Base-by-base conservation (phyloP, 192 early-diverging fungal genomes). In the Coemansia sp. region DNA sequence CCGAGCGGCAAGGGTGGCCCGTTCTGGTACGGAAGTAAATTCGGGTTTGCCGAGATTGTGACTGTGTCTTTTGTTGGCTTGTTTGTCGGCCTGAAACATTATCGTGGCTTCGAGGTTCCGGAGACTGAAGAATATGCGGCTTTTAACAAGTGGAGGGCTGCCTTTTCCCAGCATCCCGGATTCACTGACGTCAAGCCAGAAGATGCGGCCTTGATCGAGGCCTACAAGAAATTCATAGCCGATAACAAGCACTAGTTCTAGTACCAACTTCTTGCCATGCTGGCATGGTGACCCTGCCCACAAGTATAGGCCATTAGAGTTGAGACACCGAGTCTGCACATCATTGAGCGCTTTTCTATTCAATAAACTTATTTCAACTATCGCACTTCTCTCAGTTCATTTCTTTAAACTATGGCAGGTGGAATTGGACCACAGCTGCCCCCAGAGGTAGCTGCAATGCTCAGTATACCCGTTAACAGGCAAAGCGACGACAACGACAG, bases 381-480 rank as follows among this genome's bases (percentile, higher is more conserved):
- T 9, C 7, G 2, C 18, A 16, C 40, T 16, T 42, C 5, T 16
- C 40, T 6, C 16, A 5, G 3, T 42, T n/a, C 40, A n/a, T 5
- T 46, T 46, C 2, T 46, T 46, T 21, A 20, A 8, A 20, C 9
- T 9, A 21, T 46, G 43, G 14, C 39, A n/a, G 43, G 43, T 3
- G 43, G 43, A 6, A 46, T 46, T 46, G 43, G 43, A 46, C 43
- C 77, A 20, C 77, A 79, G 59, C 66, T 79, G 57, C 77, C 77
- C 31, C 65, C 77, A 46, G 77, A 79, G 48, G 48, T 79, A 36
- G 77, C 77, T 0, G 77, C 72, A 9, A 64, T 43, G 28, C 72
- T 79, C 14, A 71, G 77, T 2, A 79, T 79, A 34, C 23, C 35
- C 2, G 46, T 37, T 4, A 56, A 40, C 23, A 38, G 34, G n/a